These are phyloP conservation scores for Malassezia slooffiae DNA, from an alignment of 1,284 basidiomycete species.

Conservation along the genomic window DNA sequence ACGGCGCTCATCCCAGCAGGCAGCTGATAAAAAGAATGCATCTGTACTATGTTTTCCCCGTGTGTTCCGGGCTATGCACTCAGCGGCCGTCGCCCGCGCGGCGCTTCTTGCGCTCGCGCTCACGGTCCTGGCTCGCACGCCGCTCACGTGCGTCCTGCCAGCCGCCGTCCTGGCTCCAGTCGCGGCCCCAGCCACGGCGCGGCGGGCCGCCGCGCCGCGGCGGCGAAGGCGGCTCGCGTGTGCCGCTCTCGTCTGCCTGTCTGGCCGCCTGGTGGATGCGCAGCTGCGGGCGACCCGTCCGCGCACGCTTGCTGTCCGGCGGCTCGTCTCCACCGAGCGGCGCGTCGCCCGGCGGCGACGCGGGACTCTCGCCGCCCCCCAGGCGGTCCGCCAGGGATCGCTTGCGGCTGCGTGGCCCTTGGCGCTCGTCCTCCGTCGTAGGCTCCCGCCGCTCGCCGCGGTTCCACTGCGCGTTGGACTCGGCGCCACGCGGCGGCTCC, in stretches of 20 bases:
- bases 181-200: conserved; percentile 7
- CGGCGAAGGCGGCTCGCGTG: neutral
- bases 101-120: conserved; percentile 12
- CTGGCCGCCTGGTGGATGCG: no score
- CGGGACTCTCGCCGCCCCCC: neutral
- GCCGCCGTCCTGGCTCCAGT: neutral
- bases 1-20: no score
- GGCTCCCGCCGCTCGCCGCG: no score
- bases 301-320: conserved; percentile 11
- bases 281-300: conserved; percentile 1
- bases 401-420: conserved; percentile 11
- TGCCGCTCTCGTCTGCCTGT: no score
- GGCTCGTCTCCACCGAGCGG: neutral
- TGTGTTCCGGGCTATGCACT: no score
- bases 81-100: conserved; percentile 14
- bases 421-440: conserved; percentile 1
- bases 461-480: no score
- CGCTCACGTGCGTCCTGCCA: no score
- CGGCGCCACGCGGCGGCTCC: no score
- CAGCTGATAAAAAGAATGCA: no score
- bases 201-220: neutral
- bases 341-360: neutral
- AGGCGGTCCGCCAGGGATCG: conserved; percentile 14
- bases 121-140: conserved; percentile 7
- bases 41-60: no score